These are phyloP conservation scores for Nakaseomyces delphensis DNA, from an alignment of 1,139 yeast genomes.

Conservation along the genomic window DNA sequence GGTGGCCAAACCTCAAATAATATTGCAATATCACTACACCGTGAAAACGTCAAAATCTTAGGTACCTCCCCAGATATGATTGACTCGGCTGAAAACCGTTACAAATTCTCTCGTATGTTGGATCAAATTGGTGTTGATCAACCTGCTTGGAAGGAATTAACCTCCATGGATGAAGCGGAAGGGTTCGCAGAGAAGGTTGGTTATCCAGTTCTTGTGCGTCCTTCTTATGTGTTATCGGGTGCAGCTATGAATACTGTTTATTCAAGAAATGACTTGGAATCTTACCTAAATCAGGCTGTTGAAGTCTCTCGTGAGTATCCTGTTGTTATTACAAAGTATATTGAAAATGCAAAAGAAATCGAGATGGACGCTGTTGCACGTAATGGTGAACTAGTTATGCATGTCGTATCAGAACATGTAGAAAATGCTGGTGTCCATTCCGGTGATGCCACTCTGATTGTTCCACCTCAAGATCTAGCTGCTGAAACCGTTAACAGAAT, in stretches of 20 bases:
- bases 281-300: conserved; percentile 86
- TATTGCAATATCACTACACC: conserved; percentile 86
- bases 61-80: conserved; percentile 99
- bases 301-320: conserved; percentile 98
- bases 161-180: conserved; percentile 90
- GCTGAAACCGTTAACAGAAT: conserved; percentile 86
- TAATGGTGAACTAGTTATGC: conserved; percentile 92
- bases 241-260: conserved; percentile 99
- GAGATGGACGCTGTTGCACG: conserved; percentile 98
- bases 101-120: conserved; percentile 95
- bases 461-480: conserved; percentile 93
- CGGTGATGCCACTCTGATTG: conserved; percentile 96
- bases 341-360: conserved; percentile 95
- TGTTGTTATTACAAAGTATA: conserved; percentile 93
- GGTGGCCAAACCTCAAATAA: conserved; percentile 99
- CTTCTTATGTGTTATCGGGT: conserved; percentile 94
- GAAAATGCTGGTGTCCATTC: conserved; percentile 99
- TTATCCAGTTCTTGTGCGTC: conserved; percentile 95
- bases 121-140: conserved; percentile 96
- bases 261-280: conserved; percentile 79
- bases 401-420: conserved; percentile 96
- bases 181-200: conserved; percentile 83
- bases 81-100: conserved; percentile 96
- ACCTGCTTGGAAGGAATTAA: conserved; percentile 98
- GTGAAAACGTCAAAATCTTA: conserved; percentile 89